A percentile compares a stretch with the other conserved stretches of the same genome.
Evolutionary conservation across 2,329 filamentous ascomycete genomes (phyloP).

Genomic region (Dendrostoma leiphaemia): DNA sequence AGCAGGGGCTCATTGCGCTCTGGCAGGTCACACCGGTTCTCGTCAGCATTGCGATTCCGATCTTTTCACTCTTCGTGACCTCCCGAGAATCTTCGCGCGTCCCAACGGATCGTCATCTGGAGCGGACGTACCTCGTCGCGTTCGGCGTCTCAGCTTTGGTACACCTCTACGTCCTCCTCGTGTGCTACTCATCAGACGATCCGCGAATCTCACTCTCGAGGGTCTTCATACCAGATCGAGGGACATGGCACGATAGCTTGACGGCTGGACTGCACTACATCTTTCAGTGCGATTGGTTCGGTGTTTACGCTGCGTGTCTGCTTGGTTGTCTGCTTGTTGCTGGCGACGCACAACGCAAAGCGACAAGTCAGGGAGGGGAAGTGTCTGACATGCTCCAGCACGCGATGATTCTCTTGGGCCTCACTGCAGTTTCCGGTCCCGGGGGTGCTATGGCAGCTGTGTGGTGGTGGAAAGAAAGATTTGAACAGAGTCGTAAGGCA

Average conservation of each 20-base stretch:
- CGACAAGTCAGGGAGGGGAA: neutral
- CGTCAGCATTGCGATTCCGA: neutral
- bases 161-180: neutral
- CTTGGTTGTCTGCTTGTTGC: neutral
- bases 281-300: constrained; percentile 1
- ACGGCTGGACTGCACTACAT: neutral
- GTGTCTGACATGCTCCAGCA: neutral
- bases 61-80: neutral
- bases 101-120: neutral
- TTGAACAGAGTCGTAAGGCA: neutral
- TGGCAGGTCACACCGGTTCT: neutral
- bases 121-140: neutral
- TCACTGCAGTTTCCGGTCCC: neutral
- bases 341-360: neutral
- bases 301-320: neutral
- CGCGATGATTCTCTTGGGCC: neutral
- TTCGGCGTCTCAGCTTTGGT: neutral
- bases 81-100: neutral
- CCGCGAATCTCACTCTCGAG: neutral
- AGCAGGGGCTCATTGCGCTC: neutral
- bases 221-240: neutral
- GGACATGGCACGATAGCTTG: neutral
- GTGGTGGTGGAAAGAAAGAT: neutral
- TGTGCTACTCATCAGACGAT: neutral
- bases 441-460: neutral